phyloP scores from a whole-genome alignment of 306 rosid species.

The Morella rubra region DNA sequence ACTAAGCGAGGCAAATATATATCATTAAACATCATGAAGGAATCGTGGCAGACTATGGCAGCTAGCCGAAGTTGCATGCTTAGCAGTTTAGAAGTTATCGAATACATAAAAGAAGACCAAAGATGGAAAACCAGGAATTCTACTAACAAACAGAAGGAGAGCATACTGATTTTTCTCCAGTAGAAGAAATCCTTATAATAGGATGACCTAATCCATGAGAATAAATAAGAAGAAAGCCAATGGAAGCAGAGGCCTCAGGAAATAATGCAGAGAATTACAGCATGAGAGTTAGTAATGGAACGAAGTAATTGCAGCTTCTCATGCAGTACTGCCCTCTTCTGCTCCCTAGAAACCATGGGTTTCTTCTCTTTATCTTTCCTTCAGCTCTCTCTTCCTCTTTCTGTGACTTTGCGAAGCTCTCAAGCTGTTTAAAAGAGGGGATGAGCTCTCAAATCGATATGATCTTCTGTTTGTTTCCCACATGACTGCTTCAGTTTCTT shows the following conservation, averaged over 20 bases:
- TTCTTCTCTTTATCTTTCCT: conserved; percentile 5
- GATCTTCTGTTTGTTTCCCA: conserved; percentile 71
- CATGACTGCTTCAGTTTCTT: conserved; percentile 56
- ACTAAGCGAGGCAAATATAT: neutral
- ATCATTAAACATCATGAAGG: neutral
- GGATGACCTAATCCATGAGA: neutral
- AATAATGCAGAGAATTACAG: conserved; percentile 64
- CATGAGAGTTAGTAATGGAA: conserved; percentile 89
- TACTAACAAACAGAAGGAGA: neutral
- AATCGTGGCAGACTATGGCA: neutral
- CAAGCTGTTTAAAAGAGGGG: conserved; percentile 54
- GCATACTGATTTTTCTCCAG: neutral
- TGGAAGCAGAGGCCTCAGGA: conserved; percentile 36
- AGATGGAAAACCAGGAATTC: neutral
- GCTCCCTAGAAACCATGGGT: conserved; percentile 85
- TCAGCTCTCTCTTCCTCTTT: conserved; percentile 21
- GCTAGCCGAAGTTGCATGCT: neutral
- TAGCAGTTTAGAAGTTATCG: neutral
- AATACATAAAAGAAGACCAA: neutral
- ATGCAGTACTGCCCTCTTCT: conserved; percentile 76
- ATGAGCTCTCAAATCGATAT: conserved; percentile 68
- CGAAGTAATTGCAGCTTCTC: conserved; percentile 98
- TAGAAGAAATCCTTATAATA: neutral
- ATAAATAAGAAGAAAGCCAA: conserved; percentile 25
- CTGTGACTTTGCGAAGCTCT: conserved; percentile 34